Evolutionary conservation across 2,329 filamentous ascomycete genomes (phyloP).

Genomic region (Corinectria fuckeliana): DNA sequence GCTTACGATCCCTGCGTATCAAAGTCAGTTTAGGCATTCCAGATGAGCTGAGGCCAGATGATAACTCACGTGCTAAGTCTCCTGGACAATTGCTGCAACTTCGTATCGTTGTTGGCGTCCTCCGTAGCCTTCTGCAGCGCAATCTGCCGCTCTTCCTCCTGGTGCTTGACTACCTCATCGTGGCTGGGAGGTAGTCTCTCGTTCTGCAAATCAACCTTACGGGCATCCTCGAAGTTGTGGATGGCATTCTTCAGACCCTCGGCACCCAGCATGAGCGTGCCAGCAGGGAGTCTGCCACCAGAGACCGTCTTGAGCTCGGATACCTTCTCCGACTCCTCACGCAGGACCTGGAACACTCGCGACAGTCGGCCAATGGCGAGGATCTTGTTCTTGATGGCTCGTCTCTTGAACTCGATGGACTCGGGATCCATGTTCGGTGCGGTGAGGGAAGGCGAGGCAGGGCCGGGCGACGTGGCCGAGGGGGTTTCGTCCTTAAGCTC

Average conservation of each 20-base stretch:
- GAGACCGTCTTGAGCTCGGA: slow-evolving; percentile 97
- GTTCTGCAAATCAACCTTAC: slow-evolving; percentile 97
- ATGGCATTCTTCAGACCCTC: slow-evolving; percentile 99
- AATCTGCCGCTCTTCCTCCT: slow-evolving; percentile 79
- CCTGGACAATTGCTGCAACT: slow-evolving; percentile 84
- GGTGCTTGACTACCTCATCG: slow-evolving; percentile 86
- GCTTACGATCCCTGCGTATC: slow-evolving; percentile 38
- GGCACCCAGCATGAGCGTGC: slow-evolving; percentile 96
- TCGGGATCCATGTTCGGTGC: slow-evolving; percentile 69
- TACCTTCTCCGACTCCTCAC: slow-evolving; percentile 95
- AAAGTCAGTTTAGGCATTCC: slow-evolving; percentile 6
- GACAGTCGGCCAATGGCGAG: slow-evolving; percentile 95
- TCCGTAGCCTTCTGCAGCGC: slow-evolving; percentile 85
- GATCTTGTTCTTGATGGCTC: slow-evolving; percentile 99
- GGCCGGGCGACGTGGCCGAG: slow-evolving; percentile 71
- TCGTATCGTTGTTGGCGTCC: slow-evolving; percentile 91
- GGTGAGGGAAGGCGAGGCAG: slow-evolving; percentile 72
- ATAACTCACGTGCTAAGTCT: slow-evolving; percentile 87
- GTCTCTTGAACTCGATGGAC: slow-evolving; percentile 90
- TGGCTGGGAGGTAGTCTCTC: slow-evolving; percentile 91
- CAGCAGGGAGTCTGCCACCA: slow-evolving; percentile 89
- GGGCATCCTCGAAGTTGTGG: slow-evolving; percentile 92
- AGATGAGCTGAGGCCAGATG: background rate
- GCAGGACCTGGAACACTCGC: slow-evolving; percentile 96
- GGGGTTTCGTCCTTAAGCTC: slow-evolving; percentile 89